Evolutionary conservation across 192 early-diverging fungal genomes (phyloP), one percentile per base, ranked within the genome.

Genomic region (Backusella tuberculispora): DNA sequence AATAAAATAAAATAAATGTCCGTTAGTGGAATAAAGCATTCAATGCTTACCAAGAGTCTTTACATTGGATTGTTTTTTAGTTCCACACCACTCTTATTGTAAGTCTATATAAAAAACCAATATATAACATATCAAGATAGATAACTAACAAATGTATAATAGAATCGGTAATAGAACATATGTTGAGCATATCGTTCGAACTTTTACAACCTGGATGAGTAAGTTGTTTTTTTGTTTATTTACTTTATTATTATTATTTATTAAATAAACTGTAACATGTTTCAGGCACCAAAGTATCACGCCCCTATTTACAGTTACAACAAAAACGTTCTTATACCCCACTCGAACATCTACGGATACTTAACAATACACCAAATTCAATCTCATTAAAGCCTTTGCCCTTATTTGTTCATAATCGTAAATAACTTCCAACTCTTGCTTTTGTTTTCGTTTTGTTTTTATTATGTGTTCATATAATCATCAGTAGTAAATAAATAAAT

Each of bases 211-310:
- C 26, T 60, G 53, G 53, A 60, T 60, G 53, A 60, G 53, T 60
- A 60, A 60, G 53, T 46, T 12, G 10, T 46, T 60, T 21, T 21
- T 56, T 56, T 56, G 8, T 56, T 21, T 56, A 6, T 56, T 50
- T 19, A 42, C 7, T 42, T 42, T 43, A 43, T 43, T 50, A 19
- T 50, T 19, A 19, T 50, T 34, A 34, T 34, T 34, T 34, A 34
- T 34, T 34, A 34, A 34, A 34, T 34, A 34, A 34, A 34, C 29
- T 60, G 53, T 60, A 60, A 60, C 53, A 60, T 60, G 53, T 60
- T 60, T 60, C 53, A 60, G 53, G 53, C 53, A 60, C 53, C 53
- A 60, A 60, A 60, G 24, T 60, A 60, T 60, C 53, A 60, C 53
- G 53, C 53, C 53, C 53, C 53, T 60, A 60, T 60, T 60, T 60